Base-by-base conservation (phyloP, 345 rosid species). In the Psidium guajava region DNA sequence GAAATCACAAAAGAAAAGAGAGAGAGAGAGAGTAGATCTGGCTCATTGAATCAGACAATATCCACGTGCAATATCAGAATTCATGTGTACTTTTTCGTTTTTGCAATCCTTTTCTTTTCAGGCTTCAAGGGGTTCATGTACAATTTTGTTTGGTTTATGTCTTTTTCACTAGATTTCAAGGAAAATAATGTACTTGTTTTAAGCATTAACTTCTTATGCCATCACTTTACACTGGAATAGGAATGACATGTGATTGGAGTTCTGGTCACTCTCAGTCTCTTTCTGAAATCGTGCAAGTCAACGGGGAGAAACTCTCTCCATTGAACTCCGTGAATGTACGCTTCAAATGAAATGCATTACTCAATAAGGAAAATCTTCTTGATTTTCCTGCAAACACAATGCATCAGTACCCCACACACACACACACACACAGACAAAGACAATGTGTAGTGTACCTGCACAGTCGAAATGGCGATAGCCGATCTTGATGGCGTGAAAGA, bases 391-490 rank as follows among this genome's bases (percentile, higher is more conserved):
- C 77, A 64, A 7, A 69, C 77, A 10, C 22, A 64, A 16, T 32
- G 44, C 77, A 32, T 64, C 22, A 16, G 44, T 32, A 16, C 24
- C 77, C 10, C 50, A 11, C 21, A 13, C 51, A 51, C 56, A 11
- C 59, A 42, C 56, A 11, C 59, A 42, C 51, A 1, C 25, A 3
- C 47, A 83, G 44, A 50, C 47, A 56, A 40, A 84, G 82, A 27
- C 16, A 49, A 24, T 36, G 14, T 54, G 64, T 18, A 53, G 51
- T 89, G 51, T 89, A 95, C 98, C 98, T 61, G 97, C 99, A 86
- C 98, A 95, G 86, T 95, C 99, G 87, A 96, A 90, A 89, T 96
- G 98, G 91, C 96, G 97, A 86, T 93, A 96, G 44, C 99, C 98
- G 54, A 94, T 88, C 90, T 93, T 92, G 93, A 95, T 90, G 89